Evolutionary conservation across 83 land plant species (phyloP), one percentile per base, ranked within the genome.

Genomic region (Isoetes engelmannii): DNA sequence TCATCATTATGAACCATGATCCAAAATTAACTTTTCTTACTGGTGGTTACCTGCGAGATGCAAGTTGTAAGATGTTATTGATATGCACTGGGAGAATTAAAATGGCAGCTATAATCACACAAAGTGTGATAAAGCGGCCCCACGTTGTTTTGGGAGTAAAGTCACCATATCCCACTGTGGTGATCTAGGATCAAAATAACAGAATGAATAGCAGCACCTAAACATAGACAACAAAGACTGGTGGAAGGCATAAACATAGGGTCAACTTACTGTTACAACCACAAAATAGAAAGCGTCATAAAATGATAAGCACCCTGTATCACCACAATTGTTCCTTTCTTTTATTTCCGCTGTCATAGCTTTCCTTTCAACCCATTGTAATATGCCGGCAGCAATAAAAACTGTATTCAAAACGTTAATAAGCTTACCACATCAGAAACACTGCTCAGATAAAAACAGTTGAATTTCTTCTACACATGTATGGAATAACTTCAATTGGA

Each of bases 111-210:
- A 78, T 19, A 17, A 81, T 81, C 8, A 60, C 59, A 15, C 70
- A 57, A n/a, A 81, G 20, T 9, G 73, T 57, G 43, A 81, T 64
- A 60, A 67, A 61, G 21, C 84, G 82, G 4, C 84, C 84, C 78
- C 82, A 81, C 10, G 73, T 63, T 18, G 82, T 70, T 57, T 81
- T 65, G 48, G 74, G 64, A 12, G 74, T 78, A 12, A 78, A 55
- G 60, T 81, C 81, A 53, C 84, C 84, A 61, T 81, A 81, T n/a
- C 84, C 78, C n/a, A 81, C 82, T 4, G 78, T 78, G n/a, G 81
- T 73, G 4, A 81, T 70, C 84, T 81, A 72, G 46, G 15, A 45
- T 65, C 47, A 61, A 13, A 46, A 41, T 13, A 70, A 45, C 69
- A 18, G 18, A 42, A 18, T 12, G 8, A 41, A 6, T 17, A 8